phyloP scores from a whole-genome alignment of 768 basidiomycete genomes.

The Suillus decipiens region DNA sequence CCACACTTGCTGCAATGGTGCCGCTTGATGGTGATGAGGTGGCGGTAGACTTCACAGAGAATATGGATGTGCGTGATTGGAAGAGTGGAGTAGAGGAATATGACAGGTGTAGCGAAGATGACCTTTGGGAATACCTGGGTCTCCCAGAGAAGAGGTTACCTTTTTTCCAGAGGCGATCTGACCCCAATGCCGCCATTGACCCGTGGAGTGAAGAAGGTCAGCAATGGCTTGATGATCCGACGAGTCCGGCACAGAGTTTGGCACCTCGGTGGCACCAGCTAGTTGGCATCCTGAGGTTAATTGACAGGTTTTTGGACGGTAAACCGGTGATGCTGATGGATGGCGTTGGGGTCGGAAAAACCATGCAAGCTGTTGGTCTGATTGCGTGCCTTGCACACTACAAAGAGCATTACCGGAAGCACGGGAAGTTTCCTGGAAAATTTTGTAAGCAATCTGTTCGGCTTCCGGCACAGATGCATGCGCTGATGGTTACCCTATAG shows the following conservation, averaged over 20 bases:
- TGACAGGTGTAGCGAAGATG: background rate
- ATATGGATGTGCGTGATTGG: background rate
- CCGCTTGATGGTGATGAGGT: background rate
- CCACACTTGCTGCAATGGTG: no score
- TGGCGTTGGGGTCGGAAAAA: slow-evolving; percentile 26
- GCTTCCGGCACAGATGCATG: background rate
- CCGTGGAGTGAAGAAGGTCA: background rate
- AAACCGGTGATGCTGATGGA: slow-evolving; percentile 25
- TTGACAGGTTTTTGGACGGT: slow-evolving; percentile 4
- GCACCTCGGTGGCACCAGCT: no score
- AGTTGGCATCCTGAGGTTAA: background rate
- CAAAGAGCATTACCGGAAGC: background rate
- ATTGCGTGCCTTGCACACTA: slow-evolving; percentile 19
- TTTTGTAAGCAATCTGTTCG: background rate
- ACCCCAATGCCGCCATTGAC: slow-evolving; percentile 4
- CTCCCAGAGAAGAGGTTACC: background rate
- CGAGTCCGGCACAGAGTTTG: no score
- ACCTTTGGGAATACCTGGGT: slow-evolving; percentile 9
- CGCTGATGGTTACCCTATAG: background rate
- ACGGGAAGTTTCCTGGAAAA: background rate
- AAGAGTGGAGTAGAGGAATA: slow-evolving; percentile 4
- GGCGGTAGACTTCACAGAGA: background rate
- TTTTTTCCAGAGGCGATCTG: slow-evolving; percentile 10
- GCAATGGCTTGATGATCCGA: no score
- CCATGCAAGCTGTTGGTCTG: slow-evolving; percentile 20